Base-by-base conservation (phyloP, 2,329 filamentous ascomycete genomes). In the Ceratocystis diversiconidia region DNA sequence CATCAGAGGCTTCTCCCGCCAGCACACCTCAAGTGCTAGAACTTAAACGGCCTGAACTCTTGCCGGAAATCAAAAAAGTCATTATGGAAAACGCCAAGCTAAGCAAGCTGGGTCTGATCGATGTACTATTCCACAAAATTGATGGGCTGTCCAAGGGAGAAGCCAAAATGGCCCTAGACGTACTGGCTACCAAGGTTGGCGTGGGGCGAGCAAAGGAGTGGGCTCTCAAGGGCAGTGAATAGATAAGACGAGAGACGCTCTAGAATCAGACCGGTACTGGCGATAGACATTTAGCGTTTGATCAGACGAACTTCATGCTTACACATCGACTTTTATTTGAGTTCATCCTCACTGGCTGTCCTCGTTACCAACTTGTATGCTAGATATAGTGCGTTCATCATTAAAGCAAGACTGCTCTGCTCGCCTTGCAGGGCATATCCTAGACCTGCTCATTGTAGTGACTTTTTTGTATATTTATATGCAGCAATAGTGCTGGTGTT, bases 151-250 rank as follows among this genome's bases (percentile, higher is more conserved):
- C 75, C 22, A 72, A 75, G 28, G 68, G 70, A 2, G 75, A 78
- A 67, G 76, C 77, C 22, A 77, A 76, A 72, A 77, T 77, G 36
- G 77, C 75, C 0, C 68, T 78, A 32, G 76, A 77, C 64, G 64
- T 72, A 55, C 73, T 78, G 44, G 76, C 76, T 1, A 75, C 76
- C 69, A 77, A 74, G 72, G 74, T 72, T 63, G 76, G 75, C 1
- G 64, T 71, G 28, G 75, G 75, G 1, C 71, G 74, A 19, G 65
- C 68, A 32, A 77, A 76, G 69, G 73, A 75, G 63, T 77, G 76
- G 76, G 71, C 72, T 10, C 69, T 78, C 15, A 67, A 36, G 50
- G 66, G 60, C 32, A 52, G 19, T 10, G 48, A 65, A n/a, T 17
- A 63, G 48, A 8, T 28, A 19, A 36, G 50, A 17, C 6, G 7